Evolutionary conservation across 768 basidiomycete species (phyloP).

Genomic region (Calocybe gangraenosa): DNA sequence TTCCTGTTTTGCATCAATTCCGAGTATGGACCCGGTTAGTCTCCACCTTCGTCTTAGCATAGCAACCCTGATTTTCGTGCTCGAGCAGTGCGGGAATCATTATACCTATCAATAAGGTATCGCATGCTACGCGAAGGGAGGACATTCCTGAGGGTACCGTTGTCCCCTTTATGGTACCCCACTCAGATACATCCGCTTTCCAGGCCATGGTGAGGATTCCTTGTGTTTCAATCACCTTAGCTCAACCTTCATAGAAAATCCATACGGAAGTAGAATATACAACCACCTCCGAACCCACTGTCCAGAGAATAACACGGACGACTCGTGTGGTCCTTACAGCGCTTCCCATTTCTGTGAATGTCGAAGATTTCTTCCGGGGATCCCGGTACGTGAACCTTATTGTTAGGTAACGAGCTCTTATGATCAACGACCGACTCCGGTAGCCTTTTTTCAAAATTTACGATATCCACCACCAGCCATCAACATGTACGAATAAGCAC

Average conservation of each 20-base stretch:
- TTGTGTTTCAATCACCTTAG: not conserved
- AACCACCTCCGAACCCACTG: constrained; percentile 47
- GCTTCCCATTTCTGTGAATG: constrained; percentile 87
- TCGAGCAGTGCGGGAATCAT: constrained; percentile 52
- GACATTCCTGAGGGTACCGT: constrained; percentile 44
- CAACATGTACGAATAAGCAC: constrained; percentile 75
- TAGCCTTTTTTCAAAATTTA: constrained; percentile 90
- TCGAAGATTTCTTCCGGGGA: constrained; percentile 94
- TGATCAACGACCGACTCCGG: not conserved
- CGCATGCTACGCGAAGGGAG: constrained; percentile 81
- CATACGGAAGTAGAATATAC: constrained; percentile 64
- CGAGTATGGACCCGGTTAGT: constrained; percentile 53
- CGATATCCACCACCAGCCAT: constrained; percentile 75
- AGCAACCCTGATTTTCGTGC: not conserved
- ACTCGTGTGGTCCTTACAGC: constrained; percentile 58
- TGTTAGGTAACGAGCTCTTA: constrained; percentile 12
- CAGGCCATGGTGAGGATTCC: constrained; percentile 51
- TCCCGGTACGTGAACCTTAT: constrained; percentile 50
- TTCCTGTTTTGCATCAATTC: constrained; percentile 82
- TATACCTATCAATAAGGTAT: constrained; percentile 67
- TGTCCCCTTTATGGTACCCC: constrained; percentile 54
- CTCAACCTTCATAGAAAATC: constrained; percentile 55
- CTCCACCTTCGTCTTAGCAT: not conserved
- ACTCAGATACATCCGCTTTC: constrained; percentile 60
- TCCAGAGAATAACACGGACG: constrained; percentile 50